These are phyloP conservation scores for Skeletonema costatum DNA, from an alignment of 108 stramenopile genomes.

Conservation along the genomic window DNA sequence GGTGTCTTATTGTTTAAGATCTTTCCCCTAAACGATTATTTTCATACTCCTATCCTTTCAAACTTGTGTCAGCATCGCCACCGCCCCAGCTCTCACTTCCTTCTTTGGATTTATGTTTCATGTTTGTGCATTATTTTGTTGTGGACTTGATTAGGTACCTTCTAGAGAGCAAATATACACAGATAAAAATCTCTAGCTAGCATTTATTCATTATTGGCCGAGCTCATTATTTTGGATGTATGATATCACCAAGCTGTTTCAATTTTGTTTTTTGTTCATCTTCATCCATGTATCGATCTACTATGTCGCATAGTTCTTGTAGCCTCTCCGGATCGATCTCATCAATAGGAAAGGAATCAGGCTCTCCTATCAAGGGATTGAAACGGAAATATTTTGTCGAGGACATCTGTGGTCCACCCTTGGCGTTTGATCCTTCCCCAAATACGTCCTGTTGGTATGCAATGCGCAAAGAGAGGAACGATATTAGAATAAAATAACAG, in stretches of 20 bases:
- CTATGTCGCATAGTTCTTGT: conserved; percentile 60
- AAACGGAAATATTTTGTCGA: conserved; percentile 80
- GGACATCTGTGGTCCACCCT: conserved; percentile 44
- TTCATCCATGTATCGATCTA: conserved; percentile 68
- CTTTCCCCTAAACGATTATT: no score
- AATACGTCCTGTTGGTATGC: conserved; percentile 60
- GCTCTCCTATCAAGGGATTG: conserved; percentile 73
- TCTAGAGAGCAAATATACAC: background rate
- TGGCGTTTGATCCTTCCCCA: conserved; percentile 60
- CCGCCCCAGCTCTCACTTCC: no score
- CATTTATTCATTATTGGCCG: background rate
- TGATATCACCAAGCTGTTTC: conserved; percentile 36
- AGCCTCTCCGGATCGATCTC: conserved; percentile 73
- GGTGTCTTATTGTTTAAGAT: no score
- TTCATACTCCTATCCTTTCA: no score
- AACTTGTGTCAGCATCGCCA: no score
- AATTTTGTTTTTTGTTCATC: conserved; percentile 72
- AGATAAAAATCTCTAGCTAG: background rate
- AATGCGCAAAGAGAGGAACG: background rate
- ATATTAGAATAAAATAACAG: background rate
- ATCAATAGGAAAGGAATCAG: conserved; percentile 69
- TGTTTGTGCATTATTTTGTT: no score
- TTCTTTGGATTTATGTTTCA: no score
- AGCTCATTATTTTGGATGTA: conserved; percentile 21
- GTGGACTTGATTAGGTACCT: no score